These are phyloP conservation scores for Penicillium desertorum DNA, from an alignment of 495 filamentous ascomycete genomes.

Conservation along the genomic window DNA sequence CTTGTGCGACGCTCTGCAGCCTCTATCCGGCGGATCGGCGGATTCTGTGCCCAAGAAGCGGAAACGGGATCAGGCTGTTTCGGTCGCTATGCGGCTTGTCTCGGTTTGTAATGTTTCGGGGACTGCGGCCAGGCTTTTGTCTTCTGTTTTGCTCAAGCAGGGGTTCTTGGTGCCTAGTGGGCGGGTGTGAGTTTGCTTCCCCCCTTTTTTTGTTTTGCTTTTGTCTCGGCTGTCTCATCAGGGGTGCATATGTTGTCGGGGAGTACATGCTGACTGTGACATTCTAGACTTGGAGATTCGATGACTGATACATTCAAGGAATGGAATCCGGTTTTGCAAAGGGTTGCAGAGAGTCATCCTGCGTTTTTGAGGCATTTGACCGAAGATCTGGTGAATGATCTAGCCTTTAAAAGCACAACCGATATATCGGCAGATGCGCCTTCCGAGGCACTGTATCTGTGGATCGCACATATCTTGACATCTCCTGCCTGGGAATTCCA, in stretches of 20 bases:
- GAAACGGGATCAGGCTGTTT: constrained; percentile 29
- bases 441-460: constrained; percentile 38
- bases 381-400: constrained; percentile 38
- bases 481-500: constrained; percentile 36
- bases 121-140: constrained; percentile 24
- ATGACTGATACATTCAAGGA: constrained; percentile 31
- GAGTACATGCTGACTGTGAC: constrained; percentile 10
- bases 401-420: constrained; percentile 26
- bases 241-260: neutral
- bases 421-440: constrained; percentile 23
- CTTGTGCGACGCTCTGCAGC: constrained; percentile 22
- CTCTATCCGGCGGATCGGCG: constrained; percentile 13
- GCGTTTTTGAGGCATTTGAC: constrained; percentile 36
- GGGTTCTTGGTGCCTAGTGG: constrained; percentile 29
- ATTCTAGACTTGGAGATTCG: constrained; percentile 35
- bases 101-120: constrained; percentile 29
- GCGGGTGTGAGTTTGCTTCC: constrained; percentile 33
- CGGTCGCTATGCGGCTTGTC: constrained; percentile 30
- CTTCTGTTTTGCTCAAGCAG: constrained; percentile 33
- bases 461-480: constrained; percentile 43
- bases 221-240: neutral
- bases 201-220: neutral
- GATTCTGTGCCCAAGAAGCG: constrained; percentile 36
- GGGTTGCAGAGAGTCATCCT: constrained; percentile 29
- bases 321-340: constrained; percentile 41